Percentiles rank a stretch among this genome's conserved stretches.
phyloP scores from a whole-genome alignment of 768 basidiomycete genomes.

The Suillus tomentosus region DNA sequence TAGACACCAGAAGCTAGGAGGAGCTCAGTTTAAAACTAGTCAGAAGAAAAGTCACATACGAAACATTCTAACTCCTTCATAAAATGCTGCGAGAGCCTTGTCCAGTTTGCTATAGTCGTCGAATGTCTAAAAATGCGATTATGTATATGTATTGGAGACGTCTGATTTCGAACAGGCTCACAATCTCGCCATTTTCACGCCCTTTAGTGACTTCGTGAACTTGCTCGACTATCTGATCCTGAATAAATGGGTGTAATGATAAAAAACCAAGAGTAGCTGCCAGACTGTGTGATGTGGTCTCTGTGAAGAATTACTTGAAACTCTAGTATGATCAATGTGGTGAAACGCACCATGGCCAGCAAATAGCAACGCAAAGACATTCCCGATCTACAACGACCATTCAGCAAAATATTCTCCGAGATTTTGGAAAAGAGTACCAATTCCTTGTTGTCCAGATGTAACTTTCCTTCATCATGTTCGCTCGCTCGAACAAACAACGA shows the following conservation, averaged over 20 bases:
- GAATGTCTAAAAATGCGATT: conserved; percentile 13
- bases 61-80: conserved; percentile 37
- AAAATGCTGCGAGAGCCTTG: conserved; percentile 31
- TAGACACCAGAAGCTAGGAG: conserved; percentile 31
- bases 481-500: conserved; percentile 24
- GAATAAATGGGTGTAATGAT: conserved; percentile 30
- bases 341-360: conserved; percentile 55
- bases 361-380: conserved; percentile 52
- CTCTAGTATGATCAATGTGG: neutral
- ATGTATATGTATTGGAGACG: neutral
- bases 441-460: conserved; percentile 20
- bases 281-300: conserved; percentile 36
- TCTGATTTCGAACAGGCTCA: conserved; percentile 7
- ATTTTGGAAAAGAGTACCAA: conserved; percentile 13
- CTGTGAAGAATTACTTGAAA: conserved; percentile 16
- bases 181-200: conserved; percentile 21
- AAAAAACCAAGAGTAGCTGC: conserved; percentile 36
- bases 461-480: conserved; percentile 21
- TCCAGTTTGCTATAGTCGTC: conserved; percentile 32
- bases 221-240: conserved; percentile 35
- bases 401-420: neutral
- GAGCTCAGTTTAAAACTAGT: neutral
- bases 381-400: conserved; percentile 47
- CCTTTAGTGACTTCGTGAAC: conserved; percentile 28
- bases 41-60: conserved; percentile 24